phyloP scores from a whole-genome alignment of 345 rosid species.

The Litchi chinensis region DNA sequence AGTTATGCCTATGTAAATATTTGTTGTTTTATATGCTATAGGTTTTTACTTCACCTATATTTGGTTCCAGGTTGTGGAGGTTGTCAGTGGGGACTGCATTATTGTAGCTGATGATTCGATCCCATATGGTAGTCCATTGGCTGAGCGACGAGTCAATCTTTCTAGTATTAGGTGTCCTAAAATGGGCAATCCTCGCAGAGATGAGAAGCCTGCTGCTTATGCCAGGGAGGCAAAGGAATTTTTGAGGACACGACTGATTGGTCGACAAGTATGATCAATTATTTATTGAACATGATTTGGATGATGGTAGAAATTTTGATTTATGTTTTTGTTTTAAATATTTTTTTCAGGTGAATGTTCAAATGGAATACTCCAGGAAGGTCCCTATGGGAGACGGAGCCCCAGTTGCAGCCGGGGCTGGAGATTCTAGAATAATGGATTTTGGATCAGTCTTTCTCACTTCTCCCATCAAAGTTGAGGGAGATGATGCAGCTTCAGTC shows the following conservation, averaged over 20 bases:
- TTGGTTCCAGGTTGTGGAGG: conserved; percentile 78
- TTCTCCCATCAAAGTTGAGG: conserved; percentile 63
- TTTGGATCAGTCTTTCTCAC: conserved; percentile 87
- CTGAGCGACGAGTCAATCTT: conserved; percentile 87
- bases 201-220: conserved; percentile 88
- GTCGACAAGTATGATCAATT: conserved; percentile 57
- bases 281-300: background rate
- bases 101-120: conserved; percentile 90
- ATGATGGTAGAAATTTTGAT: background rate
- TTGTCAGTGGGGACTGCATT: conserved; percentile 95
- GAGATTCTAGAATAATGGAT: conserved; percentile 85
- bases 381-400: conserved; percentile 65
- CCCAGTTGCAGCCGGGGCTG: conserved; percentile 48
- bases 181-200: conserved; percentile 85
- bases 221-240: conserved; percentile 95
- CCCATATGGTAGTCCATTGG: conserved; percentile 77
- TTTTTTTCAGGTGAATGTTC: conserved; percentile 68
- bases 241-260: conserved; percentile 77
- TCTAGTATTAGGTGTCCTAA: conserved; percentile 95
- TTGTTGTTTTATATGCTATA: background rate
- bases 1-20: background rate
- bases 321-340: background rate
- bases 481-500: conserved; percentile 54
- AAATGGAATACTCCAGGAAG: conserved; percentile 96
- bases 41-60: conserved; percentile 5